Base-by-base conservation (phyloP, 2,329 filamentous ascomycete genomes). In the Ascomycota sp. region DNA sequence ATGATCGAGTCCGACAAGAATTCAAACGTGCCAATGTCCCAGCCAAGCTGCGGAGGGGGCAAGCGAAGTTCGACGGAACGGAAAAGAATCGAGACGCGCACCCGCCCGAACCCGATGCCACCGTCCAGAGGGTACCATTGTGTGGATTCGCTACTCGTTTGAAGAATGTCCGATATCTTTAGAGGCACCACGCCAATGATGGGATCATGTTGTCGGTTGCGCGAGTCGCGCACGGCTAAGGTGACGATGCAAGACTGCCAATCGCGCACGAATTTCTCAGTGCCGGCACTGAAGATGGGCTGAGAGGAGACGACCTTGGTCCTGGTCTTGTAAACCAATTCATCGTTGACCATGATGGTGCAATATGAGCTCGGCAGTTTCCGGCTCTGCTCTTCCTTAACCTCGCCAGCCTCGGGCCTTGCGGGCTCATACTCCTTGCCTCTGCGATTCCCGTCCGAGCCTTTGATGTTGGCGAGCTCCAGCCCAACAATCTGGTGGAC, bases 401-500 rank as follows among this genome's bases (percentile, higher is more conserved):
- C 72, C 15, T 61, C 58, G 4, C 54, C 50, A 25, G 56, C 56
- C n/a, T 60, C 61, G 4, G 73, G 63, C 33, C 81, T 79, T 3
- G 85, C 86, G 2, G 86, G 85, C 48, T 92, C 83, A 41, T 76
- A 95, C 46, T 95, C 86, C 23, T 69, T 70, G 21, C 81, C 82
- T 46, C 81, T 89, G 19, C 78, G 65, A 42, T 77, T 85, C 5
- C 83, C 80, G 7, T 73, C 55, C 9, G 75, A 89, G 2, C 86
- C 86, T 46, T 89, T 82, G 48, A 92, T 69, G 39, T 94, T 86
- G 35, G 79, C 74, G n/a, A 94, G 61, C 50, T 94, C 83, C 7
- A 98, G 65, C 36, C 89, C 92, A 39, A 94, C 85, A 39, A 95
- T 92, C 50, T 95, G 86, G 46, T 95, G 86, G 19, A 95, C 65